These are phyloP conservation scores for Coemansia sp. DNA, from an alignment of 192 early-diverging fungal species.

Conservation along the genomic window DNA sequence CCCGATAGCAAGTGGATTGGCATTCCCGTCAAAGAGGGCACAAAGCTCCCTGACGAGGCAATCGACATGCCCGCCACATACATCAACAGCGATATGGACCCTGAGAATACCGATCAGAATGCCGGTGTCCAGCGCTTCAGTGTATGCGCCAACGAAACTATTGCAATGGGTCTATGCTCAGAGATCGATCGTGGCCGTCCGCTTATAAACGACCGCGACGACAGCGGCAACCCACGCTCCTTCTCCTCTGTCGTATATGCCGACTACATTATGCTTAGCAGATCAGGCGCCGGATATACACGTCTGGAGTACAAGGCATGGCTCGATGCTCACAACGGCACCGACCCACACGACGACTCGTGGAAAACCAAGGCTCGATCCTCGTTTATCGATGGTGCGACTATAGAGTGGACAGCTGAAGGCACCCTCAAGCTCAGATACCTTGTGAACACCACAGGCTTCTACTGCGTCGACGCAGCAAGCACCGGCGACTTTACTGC, in stretches of 20 bases:
- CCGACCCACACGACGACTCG: slow-evolving; percentile 29
- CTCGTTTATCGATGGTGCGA: slow-evolving; percentile 33
- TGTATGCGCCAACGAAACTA: slow-evolving; percentile 56
- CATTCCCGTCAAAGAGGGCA: slow-evolving; percentile 36
- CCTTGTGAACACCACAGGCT: slow-evolving; percentile 71
- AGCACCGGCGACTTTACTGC: slow-evolving; percentile 53
- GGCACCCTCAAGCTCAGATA: slow-evolving; percentile 56
- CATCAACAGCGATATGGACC: slow-evolving; percentile 13
- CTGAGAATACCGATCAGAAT: slow-evolving; percentile 6
- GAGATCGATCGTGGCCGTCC: slow-evolving; percentile 54
- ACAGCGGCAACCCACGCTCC: slow-evolving; percentile 25
- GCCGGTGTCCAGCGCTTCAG: slow-evolving; percentile 28
- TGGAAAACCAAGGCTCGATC: slow-evolving; percentile 27
- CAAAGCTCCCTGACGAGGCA: slow-evolving; percentile 29
- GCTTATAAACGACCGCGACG: slow-evolving; percentile 54
- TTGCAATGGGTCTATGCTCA: slow-evolving; percentile 55
- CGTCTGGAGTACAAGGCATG: slow-evolving; percentile 32
- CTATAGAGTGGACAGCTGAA: slow-evolving; percentile 36
- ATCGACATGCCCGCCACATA: slow-evolving; percentile 18
- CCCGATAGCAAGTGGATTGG: slow-evolving; percentile 47
- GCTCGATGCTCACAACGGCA: slow-evolving; percentile 20
- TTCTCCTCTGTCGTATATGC: slow-evolving; percentile 40
- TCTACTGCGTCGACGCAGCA: slow-evolving; percentile 70
- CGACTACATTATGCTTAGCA: slow-evolving; percentile 46
- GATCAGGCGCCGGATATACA: slow-evolving; percentile 36